phyloP scores from a whole-genome alignment of 768 basidiomycete genomes.

The Xerocomellus intermedius region DNA sequence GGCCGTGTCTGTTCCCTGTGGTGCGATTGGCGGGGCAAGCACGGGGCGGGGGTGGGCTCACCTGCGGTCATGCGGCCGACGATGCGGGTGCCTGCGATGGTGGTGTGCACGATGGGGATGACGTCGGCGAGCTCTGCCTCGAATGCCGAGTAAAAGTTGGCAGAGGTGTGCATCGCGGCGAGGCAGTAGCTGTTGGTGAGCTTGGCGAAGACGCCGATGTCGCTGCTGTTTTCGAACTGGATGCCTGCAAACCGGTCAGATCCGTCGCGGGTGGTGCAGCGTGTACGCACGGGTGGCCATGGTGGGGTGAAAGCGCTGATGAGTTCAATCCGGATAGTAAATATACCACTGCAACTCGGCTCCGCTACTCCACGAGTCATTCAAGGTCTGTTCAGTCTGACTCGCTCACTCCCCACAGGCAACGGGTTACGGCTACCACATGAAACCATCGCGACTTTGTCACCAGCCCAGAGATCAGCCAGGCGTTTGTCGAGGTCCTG shows the following conservation, averaged over 20 bases:
- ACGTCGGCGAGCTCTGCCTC: slow-evolving; percentile 93
- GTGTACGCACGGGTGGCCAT: slow-evolving; percentile 67
- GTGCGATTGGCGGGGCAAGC: neutral
- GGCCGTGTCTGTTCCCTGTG: slow-evolving; percentile 91
- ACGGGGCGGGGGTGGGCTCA: slow-evolving; percentile 21
- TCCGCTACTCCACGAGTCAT: no score
- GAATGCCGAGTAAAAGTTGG: slow-evolving; percentile 98
- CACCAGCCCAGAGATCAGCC: no score
- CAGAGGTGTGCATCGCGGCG: slow-evolving; percentile 87
- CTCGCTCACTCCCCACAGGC: no score
- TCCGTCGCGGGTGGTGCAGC: neutral
- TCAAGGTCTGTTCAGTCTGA: no score
- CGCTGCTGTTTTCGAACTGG: slow-evolving; percentile 92
- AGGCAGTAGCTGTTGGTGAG: slow-evolving; percentile 98
- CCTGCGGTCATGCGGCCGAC: slow-evolving; percentile 92
- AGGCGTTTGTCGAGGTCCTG: no score
- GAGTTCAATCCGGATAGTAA: no score
- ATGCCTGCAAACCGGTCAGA: slow-evolving; percentile 50
- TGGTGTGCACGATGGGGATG: slow-evolving; percentile 94
- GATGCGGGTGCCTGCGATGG: slow-evolving; percentile 92
- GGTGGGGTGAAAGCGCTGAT: slow-evolving; percentile 9
- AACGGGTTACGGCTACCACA: no score
- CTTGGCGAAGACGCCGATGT: slow-evolving; percentile 96
- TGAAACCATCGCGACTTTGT: no score
- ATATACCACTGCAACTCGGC: no score